A percentile compares a stretch with the other conserved stretches of the same genome.
These are phyloP conservation scores for Umbelopsis sp. DNA, from an alignment of 192 early-diverging fungal species.

Conservation along the genomic window DNA sequence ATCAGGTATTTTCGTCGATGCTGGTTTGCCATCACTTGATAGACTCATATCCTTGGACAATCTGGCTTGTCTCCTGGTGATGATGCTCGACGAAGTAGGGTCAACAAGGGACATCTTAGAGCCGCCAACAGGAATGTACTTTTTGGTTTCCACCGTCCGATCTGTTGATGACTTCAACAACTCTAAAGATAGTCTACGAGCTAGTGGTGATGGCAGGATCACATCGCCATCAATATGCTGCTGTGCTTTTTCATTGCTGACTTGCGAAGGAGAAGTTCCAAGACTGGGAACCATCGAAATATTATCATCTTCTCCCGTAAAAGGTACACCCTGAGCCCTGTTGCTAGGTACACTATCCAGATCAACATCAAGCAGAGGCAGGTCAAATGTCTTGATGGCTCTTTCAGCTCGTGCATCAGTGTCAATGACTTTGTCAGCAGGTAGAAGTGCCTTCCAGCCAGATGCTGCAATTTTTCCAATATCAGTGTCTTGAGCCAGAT, in stretches of 20 bases:
- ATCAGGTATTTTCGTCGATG: not conserved
- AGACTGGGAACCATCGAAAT: not conserved
- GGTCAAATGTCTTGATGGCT: conserved; percentile 46
- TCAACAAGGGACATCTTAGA: not conserved
- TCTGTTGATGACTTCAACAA: not conserved
- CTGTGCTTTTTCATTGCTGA: no score
- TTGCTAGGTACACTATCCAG: conserved; percentile 33
- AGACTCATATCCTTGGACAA: not conserved
- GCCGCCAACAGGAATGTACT: not conserved
- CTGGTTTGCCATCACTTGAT: not conserved
- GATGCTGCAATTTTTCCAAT: conserved; percentile 61
- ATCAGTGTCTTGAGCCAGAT: conserved; percentile 85
- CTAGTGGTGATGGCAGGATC: not conserved
- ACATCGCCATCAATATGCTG: not conserved
- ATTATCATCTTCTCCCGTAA: not conserved
- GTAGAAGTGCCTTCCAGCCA: conserved; percentile 64
- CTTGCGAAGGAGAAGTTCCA: not conserved
- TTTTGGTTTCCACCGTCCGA: not conserved
- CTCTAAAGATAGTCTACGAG: not conserved
- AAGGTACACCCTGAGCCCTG: not conserved
- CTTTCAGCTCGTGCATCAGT: conserved; percentile 44
- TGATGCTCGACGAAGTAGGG: not conserved
- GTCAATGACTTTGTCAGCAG: conserved; percentile 33
- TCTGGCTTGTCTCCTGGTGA: not conserved
- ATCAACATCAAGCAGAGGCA: conserved; percentile 50